Conservation (phyloP, 768 basidiomycete species). For the Boletus subcaerulescens region DNA sequence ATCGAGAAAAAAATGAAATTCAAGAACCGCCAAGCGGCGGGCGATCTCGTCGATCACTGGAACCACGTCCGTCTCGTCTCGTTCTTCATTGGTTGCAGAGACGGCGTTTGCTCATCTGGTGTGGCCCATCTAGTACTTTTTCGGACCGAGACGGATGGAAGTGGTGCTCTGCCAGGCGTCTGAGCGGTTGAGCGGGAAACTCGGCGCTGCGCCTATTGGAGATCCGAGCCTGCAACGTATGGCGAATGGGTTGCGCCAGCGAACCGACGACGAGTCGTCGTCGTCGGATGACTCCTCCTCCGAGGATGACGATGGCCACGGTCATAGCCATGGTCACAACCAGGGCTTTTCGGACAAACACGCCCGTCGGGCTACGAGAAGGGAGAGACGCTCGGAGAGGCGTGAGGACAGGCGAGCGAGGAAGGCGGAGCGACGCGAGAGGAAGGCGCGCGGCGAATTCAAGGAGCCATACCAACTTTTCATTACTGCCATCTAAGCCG, state of each 20-base stretch:
- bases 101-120: not conserved
- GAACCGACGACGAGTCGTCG: not conserved
- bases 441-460: slow-evolving; percentile 18
- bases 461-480: slow-evolving; percentile 21
- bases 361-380: not conserved
- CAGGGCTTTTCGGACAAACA: not conserved
- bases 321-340: not conserved
- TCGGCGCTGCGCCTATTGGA: slow-evolving; percentile 20
- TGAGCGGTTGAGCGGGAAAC: slow-evolving; percentile 27
- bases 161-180: slow-evolving; percentile 35
- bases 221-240: slow-evolving; percentile 20
- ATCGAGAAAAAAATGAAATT: slow-evolving; percentile 29
- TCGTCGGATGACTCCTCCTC: not conserved
- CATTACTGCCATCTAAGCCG: slow-evolving; percentile 6
- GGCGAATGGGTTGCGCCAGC: slow-evolving; percentile 17
- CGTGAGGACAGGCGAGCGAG: slow-evolving; percentile 2
- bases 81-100: not conserved
- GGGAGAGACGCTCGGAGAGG: slow-evolving; percentile 14
- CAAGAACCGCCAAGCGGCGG: slow-evolving; percentile 39
- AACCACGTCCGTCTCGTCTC: slow-evolving; percentile 39
- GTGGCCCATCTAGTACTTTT: slow-evolving; percentile 40
- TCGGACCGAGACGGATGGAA: slow-evolving; percentile 44
- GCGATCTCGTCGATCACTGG: slow-evolving; percentile 46
- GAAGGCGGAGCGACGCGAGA: slow-evolving; percentile 10
- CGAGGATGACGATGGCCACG: not conserved